Base-by-base conservation (phyloP, 108 stramenopile genomes). In the Fragilaria radians region DNA sequence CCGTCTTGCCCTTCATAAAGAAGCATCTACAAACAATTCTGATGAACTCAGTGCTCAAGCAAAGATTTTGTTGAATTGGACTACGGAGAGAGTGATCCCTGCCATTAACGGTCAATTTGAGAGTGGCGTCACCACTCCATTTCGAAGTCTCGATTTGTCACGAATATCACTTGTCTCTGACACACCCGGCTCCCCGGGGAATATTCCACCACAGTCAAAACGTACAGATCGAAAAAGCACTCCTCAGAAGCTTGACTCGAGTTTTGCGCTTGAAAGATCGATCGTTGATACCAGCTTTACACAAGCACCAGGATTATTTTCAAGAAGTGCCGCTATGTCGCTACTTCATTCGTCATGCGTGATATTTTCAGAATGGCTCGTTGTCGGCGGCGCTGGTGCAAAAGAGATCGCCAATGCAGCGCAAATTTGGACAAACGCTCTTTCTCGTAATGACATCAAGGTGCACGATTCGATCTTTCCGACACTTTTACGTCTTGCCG, bases 1-100 rank as follows among this genome's bases (percentile, higher is more conserved):
- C 14, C 70, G 80, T 19, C 62, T 91, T 22, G 74, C 66, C 2
- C 53, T 91, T 28, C 89, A 91, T 68, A 77, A 79, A 61, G 81
- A 67, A 61, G 77, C 81, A 21, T 53, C 45, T 17, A 59, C 46
- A 17, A 67, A 57, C 17, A 70, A 71, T 1, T 33, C 52, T 30
- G 49, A 66, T 32, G 67, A 50, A 32, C 59, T 74, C 32, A 73
- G 53, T 32, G 59, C 27, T 51, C 58, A 68, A 60, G 66, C 70
- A 2, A 59, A 56, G 33, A 28, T 57, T 18, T 66, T 89, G 17
- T 54, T 92, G 4, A 55, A 57, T 18, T 92, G 90, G 90, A 68
- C 83, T 9, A 76, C 81, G 5, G 55, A 76, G 4, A 68, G 66
- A 23, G 74, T 86, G 23, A 30, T 86, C 42, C 85, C 85, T 7